These are phyloP conservation scores for Orbilia ellipsospora DNA, from an alignment of 2,329 filamentous ascomycete genomes.

Conservation along the genomic window DNA sequence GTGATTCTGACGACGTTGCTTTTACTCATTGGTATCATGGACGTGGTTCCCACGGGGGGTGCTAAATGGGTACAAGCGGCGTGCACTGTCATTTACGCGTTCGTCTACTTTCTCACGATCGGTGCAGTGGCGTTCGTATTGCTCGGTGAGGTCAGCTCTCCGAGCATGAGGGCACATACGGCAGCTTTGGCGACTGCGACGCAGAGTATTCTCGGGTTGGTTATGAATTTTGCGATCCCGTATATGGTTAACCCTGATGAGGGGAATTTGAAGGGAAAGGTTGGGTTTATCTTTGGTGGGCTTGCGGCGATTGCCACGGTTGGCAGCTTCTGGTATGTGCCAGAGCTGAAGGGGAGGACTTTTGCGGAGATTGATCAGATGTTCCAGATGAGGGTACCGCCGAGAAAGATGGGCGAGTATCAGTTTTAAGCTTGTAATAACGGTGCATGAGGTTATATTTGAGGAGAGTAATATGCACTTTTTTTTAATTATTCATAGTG, in stretches of 20 bases:
- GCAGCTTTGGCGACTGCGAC: slow-evolving; percentile 65
- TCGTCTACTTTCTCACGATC: slow-evolving; percentile 64
- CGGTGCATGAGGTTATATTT: not conserved
- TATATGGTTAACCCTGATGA: slow-evolving; percentile 57
- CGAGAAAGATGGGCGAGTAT: slow-evolving; percentile 42
- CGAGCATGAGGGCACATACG: slow-evolving; percentile 65
- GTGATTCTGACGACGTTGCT: slow-evolving; percentile 61
- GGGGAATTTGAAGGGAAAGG: slow-evolving; percentile 40
- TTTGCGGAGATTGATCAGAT: slow-evolving; percentile 48
- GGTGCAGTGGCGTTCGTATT: slow-evolving; percentile 66
- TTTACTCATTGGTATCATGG: slow-evolving; percentile 63
- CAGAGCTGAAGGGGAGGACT: slow-evolving; percentile 63
- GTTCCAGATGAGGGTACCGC: slow-evolving; percentile 48
- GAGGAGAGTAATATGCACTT: not conserved
- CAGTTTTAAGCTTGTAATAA: slow-evolving; percentile 3
- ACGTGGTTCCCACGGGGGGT: slow-evolving; percentile 60
- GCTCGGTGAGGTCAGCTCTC: slow-evolving; percentile 64
- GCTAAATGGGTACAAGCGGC: slow-evolving; percentile 64
- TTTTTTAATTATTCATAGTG: not conserved
- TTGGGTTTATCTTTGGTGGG: slow-evolving; percentile 64
- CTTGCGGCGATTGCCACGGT: slow-evolving; percentile 62
- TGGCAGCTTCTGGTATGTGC: slow-evolving; percentile 64
- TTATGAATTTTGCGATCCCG: slow-evolving; percentile 60
- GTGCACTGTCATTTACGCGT: slow-evolving; percentile 64
- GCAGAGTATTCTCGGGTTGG: slow-evolving; percentile 64